Evolutionary conservation across 139 green algal genomes (phyloP), one percentile per base, ranked within the genome.

Genomic region (Closterium sp.): DNA sequence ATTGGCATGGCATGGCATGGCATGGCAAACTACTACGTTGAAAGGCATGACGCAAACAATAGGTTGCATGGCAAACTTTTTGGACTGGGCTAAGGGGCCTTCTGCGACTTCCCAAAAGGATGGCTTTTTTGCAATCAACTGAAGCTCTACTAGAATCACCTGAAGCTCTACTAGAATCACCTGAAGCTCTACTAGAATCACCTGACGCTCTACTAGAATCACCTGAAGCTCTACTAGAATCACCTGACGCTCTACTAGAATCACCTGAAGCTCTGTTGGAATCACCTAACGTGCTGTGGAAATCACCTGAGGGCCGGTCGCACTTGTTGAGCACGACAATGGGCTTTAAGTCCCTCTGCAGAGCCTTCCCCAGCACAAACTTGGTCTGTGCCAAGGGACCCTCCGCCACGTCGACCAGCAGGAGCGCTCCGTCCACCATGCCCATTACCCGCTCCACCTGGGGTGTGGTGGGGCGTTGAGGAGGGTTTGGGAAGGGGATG

Each of bases 291-390:
- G 10, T 19, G 21, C 10, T 28, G 55, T 90, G 5, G 55, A 23
- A 34, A 86, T 91, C 85, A 93, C 90, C 85, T 33, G 88, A 85
- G 23, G 91, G 91, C n/a, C 94, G 84, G 83, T 95, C 93, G 31
- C 97, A 96, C 94, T 98, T 98, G 94, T 98, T 98, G 36, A 98
- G 91, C 23, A 98, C 94, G 33, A 98, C 96, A 21, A 98, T 88
- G 7, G 96, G 97, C 33, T 89, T 84, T 30, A 98, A 86, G 21
- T 95, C 95, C 4, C 91, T 88, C 76, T 91, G 90, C 2, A 98
- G 92, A 5, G 97, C 97, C 95, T 98, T 98, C 33, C 94, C 94
- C 33, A 98, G 85, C 85, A 98, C 97, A 94, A 97, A 98, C 94
- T 98, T 98, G 38, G 97, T 98, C 93, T 98, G 97, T 28, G 96